A percentile compares a stretch with the other conserved stretches of the same genome.
These are phyloP conservation scores for Xylaria sp. DNA, from an alignment of 495 filamentous ascomycete species.

Conservation along the genomic window DNA sequence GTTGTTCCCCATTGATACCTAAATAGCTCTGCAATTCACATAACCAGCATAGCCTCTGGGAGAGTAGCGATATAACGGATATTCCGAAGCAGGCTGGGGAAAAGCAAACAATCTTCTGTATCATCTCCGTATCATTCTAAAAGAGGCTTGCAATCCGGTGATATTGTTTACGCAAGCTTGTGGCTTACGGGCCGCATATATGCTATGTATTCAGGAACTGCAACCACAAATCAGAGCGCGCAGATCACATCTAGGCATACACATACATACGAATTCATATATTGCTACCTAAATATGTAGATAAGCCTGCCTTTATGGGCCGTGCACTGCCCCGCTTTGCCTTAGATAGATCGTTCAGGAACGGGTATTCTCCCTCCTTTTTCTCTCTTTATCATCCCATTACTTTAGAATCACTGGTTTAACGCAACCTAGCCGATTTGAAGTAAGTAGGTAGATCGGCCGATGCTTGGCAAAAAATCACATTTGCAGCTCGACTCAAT, in stretches of 20 bases:
- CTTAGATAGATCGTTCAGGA: background rate
- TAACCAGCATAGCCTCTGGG: too few species aligned
- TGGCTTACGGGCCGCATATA: background rate
- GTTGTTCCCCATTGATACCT: too few species aligned
- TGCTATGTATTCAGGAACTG: slow-evolving; percentile 1
- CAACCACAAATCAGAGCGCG: background rate
- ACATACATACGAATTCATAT: background rate
- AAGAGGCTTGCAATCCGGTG: too few species aligned
- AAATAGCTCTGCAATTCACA: too few species aligned
- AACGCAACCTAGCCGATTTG: background rate
- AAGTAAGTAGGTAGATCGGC: background rate
- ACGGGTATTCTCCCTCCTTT: background rate
- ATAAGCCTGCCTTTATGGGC: background rate
- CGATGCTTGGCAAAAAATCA: background rate
- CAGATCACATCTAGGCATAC: background rate
- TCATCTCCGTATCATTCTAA: background rate
- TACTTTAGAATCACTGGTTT: background rate
- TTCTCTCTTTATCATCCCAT: background rate
- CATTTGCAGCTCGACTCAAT: background rate
- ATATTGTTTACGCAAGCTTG: background rate
- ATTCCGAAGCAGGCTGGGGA: background rate
- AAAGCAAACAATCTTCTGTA: background rate
- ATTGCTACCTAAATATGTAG: background rate
- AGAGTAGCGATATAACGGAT: too few species aligned
- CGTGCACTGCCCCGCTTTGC: background rate